Base-by-base conservation (phyloP, 2,329 filamentous ascomycete species). In the Leptographium procerum region DNA sequence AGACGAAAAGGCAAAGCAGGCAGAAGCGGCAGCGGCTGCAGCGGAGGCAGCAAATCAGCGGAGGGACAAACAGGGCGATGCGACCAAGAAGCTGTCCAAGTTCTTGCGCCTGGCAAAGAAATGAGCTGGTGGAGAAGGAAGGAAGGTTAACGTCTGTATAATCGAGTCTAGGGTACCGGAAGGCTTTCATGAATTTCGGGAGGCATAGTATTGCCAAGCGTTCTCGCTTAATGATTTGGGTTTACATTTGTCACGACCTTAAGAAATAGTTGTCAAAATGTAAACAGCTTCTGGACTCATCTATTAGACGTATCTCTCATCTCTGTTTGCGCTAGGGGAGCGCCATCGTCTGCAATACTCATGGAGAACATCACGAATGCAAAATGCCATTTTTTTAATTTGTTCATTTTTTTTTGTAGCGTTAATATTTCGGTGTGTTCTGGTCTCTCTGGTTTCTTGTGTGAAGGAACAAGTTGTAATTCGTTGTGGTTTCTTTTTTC, bases 31-130 rank as follows among this genome's bases (percentile, higher is more conserved):
- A 57, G 16, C 66, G 63, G 63, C 59, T 6, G 24, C 47, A 19
- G 26, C 64, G 57, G 16, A 66, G 63, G 63, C 59, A 4, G 26
- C 40, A 10, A 14, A 55, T 55, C 65, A 52, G 33, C 55, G 45
- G 22, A 52, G 34, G 11, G 47, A 33, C 62, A 66, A 73, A 62
- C 69, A 71, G 64, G 67, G 68, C 22, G 70, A 72, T 56, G 68
- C 72, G 57, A 67, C 73, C 56, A 61, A 62, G 40, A 64, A 64
- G 58, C 56, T 64, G 57, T 45, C 61, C 58, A 64, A 64, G 61
- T 63, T 64, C 14, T 57, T 64, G 52, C 60, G 63, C 19, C 40
- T 64, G 22, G 43, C 60, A 2, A 64, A 63, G 59, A 64, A 64
- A 58, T 64, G 47, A 54, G 45, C 40, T 9, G 34, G 47, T 2